phyloP scores from a whole-genome alignment of 2,329 filamentous ascomycete species.

The Bipolaris gigantea region DNA sequence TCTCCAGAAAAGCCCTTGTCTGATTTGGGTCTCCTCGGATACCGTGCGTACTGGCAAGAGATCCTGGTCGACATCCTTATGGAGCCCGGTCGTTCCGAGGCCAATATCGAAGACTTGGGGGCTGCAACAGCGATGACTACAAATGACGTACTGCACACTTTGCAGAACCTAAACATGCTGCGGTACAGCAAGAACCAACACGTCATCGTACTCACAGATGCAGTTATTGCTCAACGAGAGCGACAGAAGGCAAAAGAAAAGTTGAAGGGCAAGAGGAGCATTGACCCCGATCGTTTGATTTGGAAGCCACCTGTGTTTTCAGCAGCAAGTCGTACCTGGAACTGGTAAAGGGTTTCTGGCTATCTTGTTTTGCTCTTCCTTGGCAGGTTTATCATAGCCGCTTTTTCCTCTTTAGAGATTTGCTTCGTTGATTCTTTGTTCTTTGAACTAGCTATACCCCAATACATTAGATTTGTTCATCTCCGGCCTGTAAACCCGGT shows the following conservation, averaged over 20 bases:
- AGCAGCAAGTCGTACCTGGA: constrained; percentile 89
- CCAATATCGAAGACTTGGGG: constrained; percentile 85
- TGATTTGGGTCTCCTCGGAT: constrained; percentile 88
- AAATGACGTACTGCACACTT: constrained; percentile 90
- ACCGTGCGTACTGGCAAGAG: constrained; percentile 97
- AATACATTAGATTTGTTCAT: background rate
- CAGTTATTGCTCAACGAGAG: constrained; percentile 69
- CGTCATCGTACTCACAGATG: constrained; percentile 88
- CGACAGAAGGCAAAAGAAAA: constrained; percentile 79
- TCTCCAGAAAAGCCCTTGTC: constrained; percentile 96
- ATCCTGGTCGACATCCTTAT: constrained; percentile 87
- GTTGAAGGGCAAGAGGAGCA: constrained; percentile 72
- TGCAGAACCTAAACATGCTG: constrained; percentile 93
- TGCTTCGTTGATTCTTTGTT: background rate
- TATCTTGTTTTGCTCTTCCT: background rate
- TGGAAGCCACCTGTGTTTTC: constrained; percentile 98
- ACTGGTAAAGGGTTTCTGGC: constrained; percentile 63
- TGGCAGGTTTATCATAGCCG: background rate
- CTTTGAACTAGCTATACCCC: constrained; percentile 1
- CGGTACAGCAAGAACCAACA: constrained; percentile 95
- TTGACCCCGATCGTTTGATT: constrained; percentile 77
- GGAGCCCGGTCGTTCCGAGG: constrained; percentile 62
- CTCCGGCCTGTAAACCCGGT: background rate
- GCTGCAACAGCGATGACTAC: constrained; percentile 88
- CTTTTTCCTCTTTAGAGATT: background rate